Evolutionary conservation across 2,329 filamentous ascomycete genomes (phyloP), one percentile per base, ranked within the genome.

Genomic region (Penicillium sp.): DNA sequence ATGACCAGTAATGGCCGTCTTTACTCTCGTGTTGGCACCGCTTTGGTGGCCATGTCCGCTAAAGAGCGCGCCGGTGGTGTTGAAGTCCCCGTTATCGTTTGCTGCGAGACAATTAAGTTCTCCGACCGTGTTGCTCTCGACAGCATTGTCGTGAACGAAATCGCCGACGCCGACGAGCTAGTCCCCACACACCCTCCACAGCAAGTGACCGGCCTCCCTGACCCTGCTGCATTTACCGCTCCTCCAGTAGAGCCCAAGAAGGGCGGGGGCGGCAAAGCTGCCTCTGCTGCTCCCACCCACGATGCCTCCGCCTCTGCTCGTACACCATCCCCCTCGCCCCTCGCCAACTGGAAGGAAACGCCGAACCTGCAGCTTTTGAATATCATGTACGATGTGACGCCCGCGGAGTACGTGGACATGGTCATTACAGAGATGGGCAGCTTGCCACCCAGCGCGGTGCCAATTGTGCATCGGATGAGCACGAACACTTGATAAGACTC

Each of bases 21-120:
- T 62, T 96, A 95, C 72, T 93, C 89, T 4, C 85, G 91, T 17
- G 85, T 91, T 8, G 94, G 94, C 54, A 96, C 92, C 3, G 90
- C 90, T 20, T 84, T 94, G 52, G 83, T 97, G 8, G 92, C 93
- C 15, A 88, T 94, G 78, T 85, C 88, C 34, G 93, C 92, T 5
- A 84, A 87, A 45, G 84, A 89, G 50, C 73, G 71, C 29, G 67
- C 68, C 12, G 72, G 73, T 29, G 74, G 73, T 4, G 80, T 85
- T 17, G 86, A 88, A 51, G 84, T 92, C 30, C 89, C 90, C 1
- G 90, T 97, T 52, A 86, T 95, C 27, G 90, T 95, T 3, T 88
- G 95, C 52, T 96, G 91, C 71, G 93, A 97, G 76, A 94, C 89
- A 3, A 87, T 97, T 76, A 99, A 97, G 75, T 97, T 97, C 70